A percentile compares a stretch with the other conserved stretches of the same genome.
These are phyloP conservation scores for Aspergillus spinulosporus DNA, from an alignment of 2,329 filamentous ascomycete genomes.

Conservation along the genomic window DNA sequence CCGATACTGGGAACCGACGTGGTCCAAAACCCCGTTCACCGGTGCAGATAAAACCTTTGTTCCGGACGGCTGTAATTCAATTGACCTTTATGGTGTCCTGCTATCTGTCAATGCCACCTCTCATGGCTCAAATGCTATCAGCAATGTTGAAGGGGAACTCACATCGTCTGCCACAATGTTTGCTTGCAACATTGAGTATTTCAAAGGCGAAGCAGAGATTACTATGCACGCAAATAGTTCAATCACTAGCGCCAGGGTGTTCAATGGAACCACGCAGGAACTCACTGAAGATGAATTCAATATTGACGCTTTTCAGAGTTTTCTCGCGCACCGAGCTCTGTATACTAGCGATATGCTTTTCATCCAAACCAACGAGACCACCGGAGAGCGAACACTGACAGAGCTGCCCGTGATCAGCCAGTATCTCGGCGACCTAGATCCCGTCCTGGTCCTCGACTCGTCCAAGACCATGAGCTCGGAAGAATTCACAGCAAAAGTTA, in stretches of 20 bases:
- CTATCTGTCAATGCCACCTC: slow-evolving; percentile 32
- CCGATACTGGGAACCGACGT: slow-evolving; percentile 38
- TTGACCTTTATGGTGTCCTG: slow-evolving; percentile 36
- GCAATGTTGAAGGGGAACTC: slow-evolving; percentile 17
- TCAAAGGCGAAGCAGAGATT: slow-evolving; percentile 30
- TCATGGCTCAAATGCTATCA: slow-evolving; percentile 12
- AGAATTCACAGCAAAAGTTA: slow-evolving; percentile 31
- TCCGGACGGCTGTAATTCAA: slow-evolving; percentile 29
- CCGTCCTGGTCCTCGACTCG: slow-evolving; percentile 32
- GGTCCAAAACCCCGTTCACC: slow-evolving; percentile 15
- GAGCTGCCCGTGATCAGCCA: slow-evolving; percentile 36
- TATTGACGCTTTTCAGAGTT: slow-evolving; percentile 33
- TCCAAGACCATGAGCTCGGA: slow-evolving; percentile 30
- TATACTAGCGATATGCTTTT: slow-evolving; percentile 39
- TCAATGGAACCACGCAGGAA: slow-evolving; percentile 21
- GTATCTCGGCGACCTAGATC: slow-evolving; percentile 32
- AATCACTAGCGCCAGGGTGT: slow-evolving; percentile 28
- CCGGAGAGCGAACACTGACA: slow-evolving; percentile 28
- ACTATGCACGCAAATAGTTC: slow-evolving; percentile 39
- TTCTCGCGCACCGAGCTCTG: slow-evolving; percentile 32
- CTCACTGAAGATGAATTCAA: slow-evolving; percentile 26
- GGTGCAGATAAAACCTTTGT: slow-evolving; percentile 26
- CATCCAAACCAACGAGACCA: slow-evolving; percentile 30
- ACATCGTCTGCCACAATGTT: slow-evolving; percentile 32
- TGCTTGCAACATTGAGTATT: slow-evolving; percentile 34